Percentiles rank a stretch among this genome's conserved stretches.
Conservation (phyloP, 1,284 basidiomycete genomes). For the Cryptococcus floricola region DNA sequence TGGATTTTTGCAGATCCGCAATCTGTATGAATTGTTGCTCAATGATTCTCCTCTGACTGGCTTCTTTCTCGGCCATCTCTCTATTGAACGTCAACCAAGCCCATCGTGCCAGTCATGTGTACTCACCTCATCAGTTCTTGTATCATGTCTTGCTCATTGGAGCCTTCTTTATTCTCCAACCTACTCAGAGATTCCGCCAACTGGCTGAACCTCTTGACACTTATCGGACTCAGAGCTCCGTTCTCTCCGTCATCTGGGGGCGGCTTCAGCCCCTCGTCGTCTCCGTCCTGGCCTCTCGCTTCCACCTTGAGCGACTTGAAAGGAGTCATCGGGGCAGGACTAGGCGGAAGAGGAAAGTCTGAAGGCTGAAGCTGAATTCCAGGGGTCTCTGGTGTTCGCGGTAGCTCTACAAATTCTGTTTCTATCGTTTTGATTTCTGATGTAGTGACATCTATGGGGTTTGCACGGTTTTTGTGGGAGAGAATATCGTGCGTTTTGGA, state of each 20-base stretch:
- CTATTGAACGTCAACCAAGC: conserved; percentile 8
- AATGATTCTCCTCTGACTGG: conserved; percentile 30
- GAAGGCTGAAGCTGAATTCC: conserved; percentile 7
- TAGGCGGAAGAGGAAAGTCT: conserved; percentile 19
- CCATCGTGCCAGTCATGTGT: not conserved
- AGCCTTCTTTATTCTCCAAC: conserved; percentile 10
- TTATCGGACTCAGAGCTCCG: conserved; percentile 14
- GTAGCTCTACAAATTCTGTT: not conserved
- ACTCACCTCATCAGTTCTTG: conserved; percentile 22
- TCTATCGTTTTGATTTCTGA: not conserved
- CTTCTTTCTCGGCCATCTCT: conserved; percentile 33
- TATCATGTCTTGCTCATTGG: conserved; percentile 8
- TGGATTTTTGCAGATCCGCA: conserved; percentile 30
- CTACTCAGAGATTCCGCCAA: conserved; percentile 13
- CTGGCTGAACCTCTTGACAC: conserved; percentile 13
- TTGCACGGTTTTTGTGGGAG: conserved; percentile 34
- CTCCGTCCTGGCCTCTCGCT: not conserved
- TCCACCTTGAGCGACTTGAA: not conserved
- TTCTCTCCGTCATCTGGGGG: conserved; percentile 1
- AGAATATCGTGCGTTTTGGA: conserved; percentile 28
- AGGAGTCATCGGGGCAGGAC: conserved; percentile 6
- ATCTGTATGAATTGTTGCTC: conserved; percentile 37
- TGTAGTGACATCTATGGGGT: not conserved
- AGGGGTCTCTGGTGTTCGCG: conserved; percentile 3
- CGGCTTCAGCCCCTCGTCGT: conserved; percentile 1